phyloP scores from a whole-genome alignment of 2,329 filamentous ascomycete species.

The Exophiala lecanii-corni region DNA sequence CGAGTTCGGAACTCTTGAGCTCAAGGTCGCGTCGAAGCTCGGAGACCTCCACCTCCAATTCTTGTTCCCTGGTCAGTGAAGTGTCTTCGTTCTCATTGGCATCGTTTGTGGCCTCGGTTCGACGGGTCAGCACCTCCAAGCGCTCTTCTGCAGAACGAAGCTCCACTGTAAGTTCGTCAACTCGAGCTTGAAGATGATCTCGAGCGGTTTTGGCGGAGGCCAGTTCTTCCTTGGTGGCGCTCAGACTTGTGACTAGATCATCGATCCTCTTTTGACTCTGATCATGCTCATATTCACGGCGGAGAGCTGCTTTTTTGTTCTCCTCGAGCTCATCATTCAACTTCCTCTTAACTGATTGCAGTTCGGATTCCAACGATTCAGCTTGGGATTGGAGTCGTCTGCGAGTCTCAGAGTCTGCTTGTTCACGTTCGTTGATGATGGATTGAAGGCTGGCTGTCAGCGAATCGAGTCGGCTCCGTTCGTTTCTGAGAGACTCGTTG shows the following conservation, averaged over 20 bases:
- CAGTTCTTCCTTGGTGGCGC: slow-evolving; percentile 79
- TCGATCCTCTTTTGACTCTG: slow-evolving; percentile 90
- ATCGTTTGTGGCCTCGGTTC: slow-evolving; percentile 45
- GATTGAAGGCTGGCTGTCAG: slow-evolving; percentile 80
- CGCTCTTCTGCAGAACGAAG: slow-evolving; percentile 86
- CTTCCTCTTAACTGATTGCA: slow-evolving; percentile 74
- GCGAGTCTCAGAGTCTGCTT: slow-evolving; percentile 74
- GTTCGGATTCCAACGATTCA: slow-evolving; percentile 73
- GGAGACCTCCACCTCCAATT: slow-evolving; percentile 75
- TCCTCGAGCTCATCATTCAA: slow-evolving; percentile 79
- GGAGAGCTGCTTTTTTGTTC: slow-evolving; percentile 71
- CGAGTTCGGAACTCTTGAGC: slow-evolving; percentile 71
- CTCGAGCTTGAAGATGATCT: slow-evolving; percentile 82
- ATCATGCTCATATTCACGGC: slow-evolving; percentile 85
- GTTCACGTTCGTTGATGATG: slow-evolving; percentile 85
- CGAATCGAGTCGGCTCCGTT: slow-evolving; percentile 77
- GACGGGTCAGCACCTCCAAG: slow-evolving; percentile 70
- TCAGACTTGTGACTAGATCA: slow-evolving; percentile 74
- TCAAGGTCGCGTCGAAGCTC: slow-evolving; percentile 86
- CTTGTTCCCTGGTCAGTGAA: slow-evolving; percentile 63
- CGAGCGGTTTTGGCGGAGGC: slow-evolving; percentile 79
- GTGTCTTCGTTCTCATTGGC: slow-evolving; percentile 50
- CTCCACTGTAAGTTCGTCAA: slow-evolving; percentile 84
- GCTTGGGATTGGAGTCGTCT: slow-evolving; percentile 73
- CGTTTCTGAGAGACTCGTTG: slow-evolving; percentile 77